phyloP scores from a whole-genome alignment of 176 grass and related monocot genomes.

The Elymus sibiricus region DNA sequence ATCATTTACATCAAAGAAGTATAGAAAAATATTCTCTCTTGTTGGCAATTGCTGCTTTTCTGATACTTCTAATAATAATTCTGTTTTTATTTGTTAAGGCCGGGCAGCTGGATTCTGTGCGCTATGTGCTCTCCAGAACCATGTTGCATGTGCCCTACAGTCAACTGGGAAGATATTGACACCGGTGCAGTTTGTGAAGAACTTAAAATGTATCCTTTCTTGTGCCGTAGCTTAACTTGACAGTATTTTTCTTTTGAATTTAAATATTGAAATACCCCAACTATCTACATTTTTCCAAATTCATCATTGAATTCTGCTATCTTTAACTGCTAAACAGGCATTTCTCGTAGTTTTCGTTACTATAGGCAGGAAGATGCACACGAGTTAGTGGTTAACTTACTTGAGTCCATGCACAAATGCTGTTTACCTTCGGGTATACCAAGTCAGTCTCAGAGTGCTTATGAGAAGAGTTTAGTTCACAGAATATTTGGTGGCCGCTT shows the following conservation, averaged over 20 bases:
- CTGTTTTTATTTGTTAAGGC: conserved; percentile 36
- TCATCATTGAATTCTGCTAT: background rate
- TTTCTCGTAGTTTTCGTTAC: conserved; percentile 72
- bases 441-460: conserved; percentile 65
- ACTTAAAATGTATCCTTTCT: conserved; percentile 75
- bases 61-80: conserved; percentile 2
- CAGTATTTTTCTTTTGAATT: background rate
- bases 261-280: background rate
- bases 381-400: conserved; percentile 84
- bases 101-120: conserved; percentile 67
- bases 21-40: background rate
- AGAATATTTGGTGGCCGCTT: conserved; percentile 83
- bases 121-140: conserved; percentile 72
- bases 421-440: conserved; percentile 79
- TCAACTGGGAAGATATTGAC: conserved; percentile 83
- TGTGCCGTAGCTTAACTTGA: background rate
- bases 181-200: conserved; percentile 56
- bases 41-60: background rate
- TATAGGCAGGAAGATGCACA: conserved; percentile 88
- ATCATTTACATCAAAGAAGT: background rate
- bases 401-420: conserved; percentile 85
- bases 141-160: conserved; percentile 60
- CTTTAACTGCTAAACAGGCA: conserved; percentile 42
- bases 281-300: conserved; percentile 8
- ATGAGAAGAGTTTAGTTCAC: conserved; percentile 80